Evolutionary conservation across 2,329 filamentous ascomycete genomes (phyloP).

Genomic region (Phialophora tarda): DNA sequence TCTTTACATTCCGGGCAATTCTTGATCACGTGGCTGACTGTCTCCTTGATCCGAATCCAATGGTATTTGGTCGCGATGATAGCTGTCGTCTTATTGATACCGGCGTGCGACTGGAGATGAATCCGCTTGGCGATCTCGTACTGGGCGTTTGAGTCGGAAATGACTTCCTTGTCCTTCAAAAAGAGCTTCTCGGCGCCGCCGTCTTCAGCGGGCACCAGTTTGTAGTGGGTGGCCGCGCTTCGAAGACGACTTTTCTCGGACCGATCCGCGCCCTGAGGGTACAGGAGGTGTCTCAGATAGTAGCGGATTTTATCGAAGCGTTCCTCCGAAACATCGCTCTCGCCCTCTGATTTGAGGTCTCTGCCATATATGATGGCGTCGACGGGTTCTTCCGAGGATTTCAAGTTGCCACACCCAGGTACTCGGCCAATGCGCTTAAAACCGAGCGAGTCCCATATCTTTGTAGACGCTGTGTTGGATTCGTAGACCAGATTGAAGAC

Average conservation of each 20-base stretch:
- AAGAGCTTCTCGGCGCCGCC: constrained; percentile 74
- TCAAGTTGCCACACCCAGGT: constrained; percentile 71
- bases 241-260: constrained; percentile 94
- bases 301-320: constrained; percentile 98
- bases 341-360: constrained; percentile 66
- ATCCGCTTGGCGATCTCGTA: constrained; percentile 83
- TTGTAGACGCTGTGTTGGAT: constrained; percentile 86
- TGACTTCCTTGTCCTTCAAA: constrained; percentile 97
- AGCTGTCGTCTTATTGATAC: constrained; percentile 98
- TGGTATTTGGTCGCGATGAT: constrained; percentile 93
- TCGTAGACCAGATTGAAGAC: constrained; percentile 96
- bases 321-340: constrained; percentile 89
- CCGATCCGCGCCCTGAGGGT: constrained; percentile 89
- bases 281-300: constrained; percentile 93
- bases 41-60: constrained; percentile 98
- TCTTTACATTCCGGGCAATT: constrained; percentile 92
- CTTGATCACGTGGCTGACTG: constrained; percentile 90
- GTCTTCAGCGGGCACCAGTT: constrained; percentile 64
- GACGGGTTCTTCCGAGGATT: constrained; percentile 70
- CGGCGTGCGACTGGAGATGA: constrained; percentile 78
- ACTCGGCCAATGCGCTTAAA: constrained; percentile 92
- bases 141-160: constrained; percentile 85
- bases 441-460: constrained; percentile 88
- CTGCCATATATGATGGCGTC: constrained; percentile 80
- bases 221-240: constrained; percentile 94